These are phyloP conservation scores for Rhodotorula babjevae DNA, from an alignment of 768 basidiomycete genomes.

Conservation along the genomic window DNA sequence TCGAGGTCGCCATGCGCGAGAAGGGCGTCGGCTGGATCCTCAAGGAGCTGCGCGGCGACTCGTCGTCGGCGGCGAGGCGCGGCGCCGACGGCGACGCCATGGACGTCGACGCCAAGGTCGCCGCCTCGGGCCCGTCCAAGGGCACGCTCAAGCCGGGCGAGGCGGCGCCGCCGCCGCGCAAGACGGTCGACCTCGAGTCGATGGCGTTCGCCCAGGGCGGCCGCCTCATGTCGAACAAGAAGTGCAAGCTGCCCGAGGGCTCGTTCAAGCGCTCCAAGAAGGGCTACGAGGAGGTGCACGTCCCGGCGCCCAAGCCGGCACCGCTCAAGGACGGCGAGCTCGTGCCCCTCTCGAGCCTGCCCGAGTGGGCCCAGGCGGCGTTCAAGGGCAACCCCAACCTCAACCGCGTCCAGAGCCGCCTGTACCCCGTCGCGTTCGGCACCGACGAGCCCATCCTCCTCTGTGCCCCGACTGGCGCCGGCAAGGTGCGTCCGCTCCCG, in stretches of 20 bases:
- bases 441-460: conserved; percentile 90
- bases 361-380: conserved; percentile 79
- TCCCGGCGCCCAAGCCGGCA: conserved; percentile 83
- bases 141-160: conserved; percentile 84
- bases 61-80: neutral
- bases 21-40: conserved; percentile 95
- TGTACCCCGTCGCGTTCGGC: conserved; percentile 87
- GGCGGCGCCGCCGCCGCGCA: conserved; percentile 71
- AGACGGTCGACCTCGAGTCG: conserved; percentile 77
- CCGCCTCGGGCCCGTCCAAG: conserved; percentile 64
- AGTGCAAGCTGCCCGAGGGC: conserved; percentile 93
- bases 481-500: conserved; percentile 63
- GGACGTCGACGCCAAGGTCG: conserved; percentile 65
- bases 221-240: conserved; percentile 97
- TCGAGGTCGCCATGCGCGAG: conserved; percentile 97
- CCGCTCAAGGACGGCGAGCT: conserved; percentile 58
- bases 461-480: conserved; percentile 96
- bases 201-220: conserved; percentile 97
- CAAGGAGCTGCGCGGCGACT: conserved; percentile 71
- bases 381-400: conserved; percentile 70
- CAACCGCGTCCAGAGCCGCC: conserved; percentile 87
- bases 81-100: conserved; percentile 57
- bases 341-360: conserved; percentile 67
- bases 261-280: conserved; percentile 95
- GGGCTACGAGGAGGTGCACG: conserved; percentile 96